A percentile compares a stretch with the other conserved stretches of the same genome.
These are phyloP conservation scores for Eucommia ulmoides DNA, from an alignment of 257 asterid genomes.

Conservation along the genomic window DNA sequence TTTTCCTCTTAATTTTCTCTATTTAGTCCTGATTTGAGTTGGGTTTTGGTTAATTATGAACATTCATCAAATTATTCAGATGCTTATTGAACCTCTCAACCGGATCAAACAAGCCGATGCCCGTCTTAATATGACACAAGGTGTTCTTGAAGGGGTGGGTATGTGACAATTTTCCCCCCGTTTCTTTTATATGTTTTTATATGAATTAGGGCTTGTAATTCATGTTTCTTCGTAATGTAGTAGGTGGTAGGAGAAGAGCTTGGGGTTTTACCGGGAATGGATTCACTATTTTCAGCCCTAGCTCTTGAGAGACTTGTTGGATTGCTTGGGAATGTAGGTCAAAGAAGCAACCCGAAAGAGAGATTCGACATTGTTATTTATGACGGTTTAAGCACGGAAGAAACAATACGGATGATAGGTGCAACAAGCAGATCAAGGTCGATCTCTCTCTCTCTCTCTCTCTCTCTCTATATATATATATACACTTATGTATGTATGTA, in stretches of 20 bases:
- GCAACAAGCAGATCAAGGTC: constrained; percentile 76
- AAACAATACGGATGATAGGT: constrained; percentile 78
- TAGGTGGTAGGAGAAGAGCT: constrained; percentile 96
- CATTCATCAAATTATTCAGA: constrained; percentile 32
- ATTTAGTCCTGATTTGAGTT: constrained; percentile 7
- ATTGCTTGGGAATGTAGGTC: constrained; percentile 22
- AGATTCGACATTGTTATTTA: constrained; percentile 59
- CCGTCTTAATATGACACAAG: constrained; percentile 83
- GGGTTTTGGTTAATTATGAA: constrained; percentile 13
- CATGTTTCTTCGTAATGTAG: constrained; percentile 18
- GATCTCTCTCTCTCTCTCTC: constrained; percentile 2
- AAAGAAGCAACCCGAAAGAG: constrained; percentile 19
- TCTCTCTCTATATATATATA: not conserved
- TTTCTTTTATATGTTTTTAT: too few species aligned
- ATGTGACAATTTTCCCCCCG: constrained; percentile 31
- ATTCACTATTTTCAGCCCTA: constrained; percentile 70
- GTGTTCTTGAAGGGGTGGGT: constrained; percentile 98
- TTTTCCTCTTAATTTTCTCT: constrained; percentile 4
- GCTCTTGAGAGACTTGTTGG: constrained; percentile 63
- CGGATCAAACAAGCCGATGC: constrained; percentile 83
- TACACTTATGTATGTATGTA: not conserved
- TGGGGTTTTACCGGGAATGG: constrained; percentile 98
- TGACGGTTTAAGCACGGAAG: constrained; percentile 84
- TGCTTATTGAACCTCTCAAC: constrained; percentile 87
- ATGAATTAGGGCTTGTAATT: constrained; percentile 4